Base-by-base conservation (phyloP, 1,139 yeast genomes). In the Saccharomyces hybrid region DNA sequence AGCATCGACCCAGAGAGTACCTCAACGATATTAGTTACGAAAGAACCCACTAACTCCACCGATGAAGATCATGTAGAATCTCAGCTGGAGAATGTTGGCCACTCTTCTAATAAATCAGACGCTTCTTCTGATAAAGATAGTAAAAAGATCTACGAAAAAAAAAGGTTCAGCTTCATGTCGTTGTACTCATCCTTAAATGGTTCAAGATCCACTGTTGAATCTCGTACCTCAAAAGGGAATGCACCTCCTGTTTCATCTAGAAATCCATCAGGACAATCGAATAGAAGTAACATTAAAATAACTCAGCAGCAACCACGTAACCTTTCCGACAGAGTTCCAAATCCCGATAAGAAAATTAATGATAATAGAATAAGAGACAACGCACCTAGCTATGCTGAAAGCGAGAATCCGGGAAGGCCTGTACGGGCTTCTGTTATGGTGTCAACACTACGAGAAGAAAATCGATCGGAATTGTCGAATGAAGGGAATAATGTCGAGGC, bases 111-210 rank as follows among this genome's bases (percentile, higher is more conserved):
- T 5, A 38, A 38, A 38, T 38, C 44, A 13, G 44, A 16, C 13
- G 3, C 11, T 16, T 38, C 44, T 25, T 20, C 11, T 31, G 49
- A 50, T 14, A 50, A 50, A 31, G 49, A 47, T 5, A 48, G 30
- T 30, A 52, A 25, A 48, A 51, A 49, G 49, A 50, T 26, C n/a
- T 32, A 25, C 13, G 54, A 54, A 38, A 59, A 52, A 30, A 63
- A 63, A 48, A 57, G 69, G 50, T 64, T 64, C 41, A 65, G 68
- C 52, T 54, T 68, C 26, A 49, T 66, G 30, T 67, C 71, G 14
- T 62, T 65, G 49, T 64, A 64, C 50, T 63, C 69, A 3, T 58
- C 61, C 9, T 59, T 59, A 47, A 63, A 56, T 51, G 52, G 61
- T 16, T 60, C 66, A 4, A 64, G 56, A 31, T 57, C 64, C 0